Percentiles rank a stretch among this genome's conserved stretches.
These are phyloP conservation scores for Lanmaoa pseudosensibilis DNA, from an alignment of 768 basidiomycete species.

Conservation along the genomic window DNA sequence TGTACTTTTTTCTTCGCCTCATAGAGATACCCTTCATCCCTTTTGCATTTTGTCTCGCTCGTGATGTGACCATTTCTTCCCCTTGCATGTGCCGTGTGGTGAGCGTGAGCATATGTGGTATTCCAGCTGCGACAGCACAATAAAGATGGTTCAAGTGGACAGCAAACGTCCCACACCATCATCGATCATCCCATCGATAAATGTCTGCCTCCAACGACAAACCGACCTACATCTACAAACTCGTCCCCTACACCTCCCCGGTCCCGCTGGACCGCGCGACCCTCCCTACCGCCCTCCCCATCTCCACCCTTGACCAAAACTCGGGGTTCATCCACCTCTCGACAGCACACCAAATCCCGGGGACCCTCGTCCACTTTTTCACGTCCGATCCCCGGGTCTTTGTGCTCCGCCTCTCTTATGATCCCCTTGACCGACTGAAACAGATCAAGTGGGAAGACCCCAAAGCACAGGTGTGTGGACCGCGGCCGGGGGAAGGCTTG, in stretches of 20 bases:
- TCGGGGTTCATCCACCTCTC: conserved; percentile 59
- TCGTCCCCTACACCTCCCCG: conserved; percentile 44
- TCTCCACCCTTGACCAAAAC: conserved; percentile 47
- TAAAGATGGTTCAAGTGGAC: background rate
- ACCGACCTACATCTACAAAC: conserved; percentile 63
- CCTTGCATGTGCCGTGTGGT: background rate
- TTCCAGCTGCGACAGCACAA: background rate
- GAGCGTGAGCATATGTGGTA: background rate
- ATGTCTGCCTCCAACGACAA: conserved; percentile 5
- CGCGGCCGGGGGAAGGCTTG: conserved; percentile 43
- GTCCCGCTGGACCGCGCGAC: conserved; percentile 32
- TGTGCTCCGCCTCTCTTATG: conserved; percentile 46
- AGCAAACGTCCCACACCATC: background rate
- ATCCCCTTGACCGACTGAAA: conserved; percentile 30
- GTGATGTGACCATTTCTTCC: background rate
- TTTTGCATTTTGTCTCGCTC: background rate
- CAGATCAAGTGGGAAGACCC: conserved; percentile 52
- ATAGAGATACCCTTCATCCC: conserved; percentile 31
- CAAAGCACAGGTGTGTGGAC: conserved; percentile 40
- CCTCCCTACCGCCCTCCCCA: conserved; percentile 47
- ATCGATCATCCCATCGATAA: background rate
- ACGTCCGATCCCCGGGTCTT: conserved; percentile 37
- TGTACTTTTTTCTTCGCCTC: conserved; percentile 18
- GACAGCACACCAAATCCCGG: conserved; percentile 48
- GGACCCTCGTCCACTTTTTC: conserved; percentile 51